Evolutionary conservation across 2,329 filamentous ascomycete genomes (phyloP).

Genomic region (Colletotrichum tropicale): DNA sequence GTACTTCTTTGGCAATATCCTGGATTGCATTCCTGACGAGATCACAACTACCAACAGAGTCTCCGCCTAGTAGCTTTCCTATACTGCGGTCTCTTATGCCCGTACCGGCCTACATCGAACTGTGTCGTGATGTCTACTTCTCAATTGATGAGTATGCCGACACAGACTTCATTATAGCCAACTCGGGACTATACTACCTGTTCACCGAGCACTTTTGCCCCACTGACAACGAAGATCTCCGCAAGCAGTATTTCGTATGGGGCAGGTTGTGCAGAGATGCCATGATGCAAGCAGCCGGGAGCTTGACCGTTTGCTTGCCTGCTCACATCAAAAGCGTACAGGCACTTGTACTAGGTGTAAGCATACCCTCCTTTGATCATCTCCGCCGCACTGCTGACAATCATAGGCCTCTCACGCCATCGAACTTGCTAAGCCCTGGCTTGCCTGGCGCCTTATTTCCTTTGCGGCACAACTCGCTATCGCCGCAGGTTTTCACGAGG

Average conservation of each 20-base stretch:
- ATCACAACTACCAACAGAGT: background rate
- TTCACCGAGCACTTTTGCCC: slow-evolving; percentile 41
- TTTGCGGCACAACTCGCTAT: background rate
- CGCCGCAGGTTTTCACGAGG: slow-evolving; percentile 22
- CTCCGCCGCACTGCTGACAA: no score
- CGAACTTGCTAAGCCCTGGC: background rate
- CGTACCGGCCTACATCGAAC: slow-evolving; percentile 50
- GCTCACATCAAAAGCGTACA: background rate
- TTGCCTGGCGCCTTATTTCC: background rate
- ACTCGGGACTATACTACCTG: slow-evolving; percentile 52
- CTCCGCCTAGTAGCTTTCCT: background rate
- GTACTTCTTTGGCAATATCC: background rate
- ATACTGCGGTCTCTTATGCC: background rate
- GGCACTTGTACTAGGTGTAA: background rate
- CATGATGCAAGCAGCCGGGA: background rate
- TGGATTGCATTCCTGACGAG: background rate
- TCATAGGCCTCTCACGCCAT: background rate
- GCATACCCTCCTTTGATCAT: background rate
- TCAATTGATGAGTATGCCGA: slow-evolving; percentile 54
- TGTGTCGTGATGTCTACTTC: slow-evolving; percentile 56
- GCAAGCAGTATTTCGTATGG: background rate
- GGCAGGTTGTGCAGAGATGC: background rate
- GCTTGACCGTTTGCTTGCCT: background rate
- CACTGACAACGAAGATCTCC: background rate
- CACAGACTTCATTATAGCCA: slow-evolving; percentile 53